Percentiles rank a stretch among this genome's conserved stretches.
Conservation (phyloP, 23 red algal species). For the Gracilariopsis chorda region DNA sequence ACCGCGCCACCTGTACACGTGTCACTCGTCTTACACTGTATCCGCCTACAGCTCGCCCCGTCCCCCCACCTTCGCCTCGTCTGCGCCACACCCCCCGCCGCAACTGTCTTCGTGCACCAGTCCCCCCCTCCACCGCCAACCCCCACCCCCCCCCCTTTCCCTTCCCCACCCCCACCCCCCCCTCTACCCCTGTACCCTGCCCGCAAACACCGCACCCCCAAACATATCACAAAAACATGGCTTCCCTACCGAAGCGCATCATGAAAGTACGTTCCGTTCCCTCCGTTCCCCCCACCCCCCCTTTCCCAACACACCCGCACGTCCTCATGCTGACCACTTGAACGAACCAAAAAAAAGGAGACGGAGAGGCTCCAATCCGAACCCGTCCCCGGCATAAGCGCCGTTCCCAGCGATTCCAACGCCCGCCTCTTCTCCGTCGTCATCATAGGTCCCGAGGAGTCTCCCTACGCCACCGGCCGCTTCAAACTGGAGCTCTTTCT, state of each 20-base stretch:
- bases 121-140: neutral
- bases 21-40: too few species aligned
- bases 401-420: constrained; percentile 89
- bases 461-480: constrained; percentile 81
- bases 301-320: neutral
- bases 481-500: constrained; percentile 98
- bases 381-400: constrained; percentile 89
- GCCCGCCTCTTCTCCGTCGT: constrained; percentile 94
- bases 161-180: neutral
- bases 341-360: constrained; percentile 31
- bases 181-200: too few species aligned
- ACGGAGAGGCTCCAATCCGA: constrained; percentile 79
- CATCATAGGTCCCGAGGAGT: constrained; percentile 86
- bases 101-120: neutral
- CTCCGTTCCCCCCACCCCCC: neutral
- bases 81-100: neutral
- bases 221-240: too few species aligned
- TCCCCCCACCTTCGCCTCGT: neutral
- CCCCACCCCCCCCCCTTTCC: neutral
- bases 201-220: too few species aligned
- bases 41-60: neutral
- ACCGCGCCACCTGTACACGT: neutral
- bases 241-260: constrained; percentile 52
- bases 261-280: constrained; percentile 12
- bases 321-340: neutral